phyloP scores from a whole-genome alignment of 2,329 filamentous ascomycete species.

The Helicocarpus griseus region DNA sequence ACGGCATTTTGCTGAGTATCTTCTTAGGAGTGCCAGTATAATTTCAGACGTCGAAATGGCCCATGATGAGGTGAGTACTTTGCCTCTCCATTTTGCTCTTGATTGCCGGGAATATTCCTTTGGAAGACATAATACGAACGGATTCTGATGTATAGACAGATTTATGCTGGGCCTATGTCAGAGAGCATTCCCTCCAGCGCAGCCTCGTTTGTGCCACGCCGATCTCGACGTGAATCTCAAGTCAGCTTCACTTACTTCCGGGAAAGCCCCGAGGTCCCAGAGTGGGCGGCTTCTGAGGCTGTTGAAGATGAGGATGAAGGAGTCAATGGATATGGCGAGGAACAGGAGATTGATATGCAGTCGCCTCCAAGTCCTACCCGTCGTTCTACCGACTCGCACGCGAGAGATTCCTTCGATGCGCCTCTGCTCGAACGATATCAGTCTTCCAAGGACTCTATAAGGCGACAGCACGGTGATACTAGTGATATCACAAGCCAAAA shows the following conservation, averaged over 20 bases:
- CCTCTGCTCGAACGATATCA: constrained; percentile 62
- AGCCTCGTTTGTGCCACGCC: constrained; percentile 81
- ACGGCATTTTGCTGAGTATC: background rate
- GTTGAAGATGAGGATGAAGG: constrained; percentile 27
- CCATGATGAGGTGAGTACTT: constrained; percentile 65
- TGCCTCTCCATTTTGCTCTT: background rate
- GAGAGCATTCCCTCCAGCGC: constrained; percentile 93
- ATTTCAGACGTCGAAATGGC: constrained; percentile 98
- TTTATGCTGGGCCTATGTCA: constrained; percentile 85
- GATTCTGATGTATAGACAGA: constrained; percentile 27
- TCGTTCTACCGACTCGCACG: constrained; percentile 19
- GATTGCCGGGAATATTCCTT: constrained; percentile 11
- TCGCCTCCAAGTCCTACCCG: constrained; percentile 5
- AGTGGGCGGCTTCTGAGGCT: constrained; percentile 45
- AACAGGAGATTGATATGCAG: constrained; percentile 17
- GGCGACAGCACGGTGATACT: constrained; percentile 31
- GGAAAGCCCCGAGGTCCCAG: constrained; percentile 54
- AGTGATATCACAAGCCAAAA: constrained; percentile 71
- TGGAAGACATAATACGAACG: constrained; percentile 4
- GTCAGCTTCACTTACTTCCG: constrained; percentile 84
- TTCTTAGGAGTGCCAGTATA: constrained; percentile 46
- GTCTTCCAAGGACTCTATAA: constrained; percentile 59
- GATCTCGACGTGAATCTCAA: constrained; percentile 69
- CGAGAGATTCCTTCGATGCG: constrained; percentile 39
- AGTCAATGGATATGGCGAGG: constrained; percentile 23